Conservation (phyloP, 2,329 filamentous ascomycete genomes). For the Aspergillus versicolor region DNA sequence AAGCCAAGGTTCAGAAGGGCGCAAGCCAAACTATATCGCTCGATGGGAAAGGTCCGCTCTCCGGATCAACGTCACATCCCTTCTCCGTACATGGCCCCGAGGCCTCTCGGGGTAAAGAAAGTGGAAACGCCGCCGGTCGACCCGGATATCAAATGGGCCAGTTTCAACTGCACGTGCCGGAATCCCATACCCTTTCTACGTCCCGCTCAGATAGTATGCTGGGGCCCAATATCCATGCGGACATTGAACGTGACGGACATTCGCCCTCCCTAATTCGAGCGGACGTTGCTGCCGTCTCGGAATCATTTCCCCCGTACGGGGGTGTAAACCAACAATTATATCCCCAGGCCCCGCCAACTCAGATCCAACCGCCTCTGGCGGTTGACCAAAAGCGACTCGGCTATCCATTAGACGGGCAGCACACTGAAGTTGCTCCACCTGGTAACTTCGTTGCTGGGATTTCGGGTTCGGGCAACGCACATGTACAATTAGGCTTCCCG, state of each 20-base stretch:
- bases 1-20: constrained; percentile 26
- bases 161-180: constrained; percentile 23
- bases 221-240: neutral
- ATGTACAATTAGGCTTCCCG: constrained; percentile 24
- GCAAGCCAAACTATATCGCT: constrained; percentile 7
- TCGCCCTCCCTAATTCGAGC: constrained; percentile 8
- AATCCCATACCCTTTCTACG: neutral
- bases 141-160: constrained; percentile 19
- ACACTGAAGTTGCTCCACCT: constrained; percentile 10
- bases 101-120: neutral
- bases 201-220: constrained; percentile 7
- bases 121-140: constrained; percentile 2
- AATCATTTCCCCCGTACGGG: constrained; percentile 17
- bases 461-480: constrained; percentile 16
- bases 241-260: neutral
- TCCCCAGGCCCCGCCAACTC: constrained; percentile 13
- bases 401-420: constrained; percentile 11
- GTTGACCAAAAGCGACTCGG: constrained; percentile 9
- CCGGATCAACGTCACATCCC: constrained; percentile 11
- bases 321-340: constrained; percentile 10
- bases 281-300: constrained; percentile 7
- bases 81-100: neutral
- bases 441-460: constrained; percentile 21
- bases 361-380: constrained; percentile 7
- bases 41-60: constrained; percentile 10